Conservation (phyloP, 352 stramenopile genomes). For the Labyrinthula sp. region DNA sequence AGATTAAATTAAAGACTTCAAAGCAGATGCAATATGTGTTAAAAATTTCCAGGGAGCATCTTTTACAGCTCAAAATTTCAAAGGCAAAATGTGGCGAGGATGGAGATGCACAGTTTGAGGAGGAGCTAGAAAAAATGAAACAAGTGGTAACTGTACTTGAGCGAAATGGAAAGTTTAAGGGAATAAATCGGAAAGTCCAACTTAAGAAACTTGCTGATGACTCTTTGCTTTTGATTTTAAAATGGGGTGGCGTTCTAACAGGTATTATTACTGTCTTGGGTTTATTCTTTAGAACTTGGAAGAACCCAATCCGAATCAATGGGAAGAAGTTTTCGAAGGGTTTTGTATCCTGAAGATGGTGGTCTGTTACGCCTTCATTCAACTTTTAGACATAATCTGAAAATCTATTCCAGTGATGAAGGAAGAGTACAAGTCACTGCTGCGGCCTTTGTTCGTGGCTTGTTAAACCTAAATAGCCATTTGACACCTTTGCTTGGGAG, state of each 20-base stretch:
- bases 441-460: slow-evolving; percentile 93
- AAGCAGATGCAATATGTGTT: slow-evolving; percentile 48
- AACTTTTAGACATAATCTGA: slow-evolving; percentile 97
- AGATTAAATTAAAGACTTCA: slow-evolving; percentile 59
- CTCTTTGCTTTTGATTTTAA: slow-evolving; percentile 92
- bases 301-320: slow-evolving; percentile 23
- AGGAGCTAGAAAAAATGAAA: slow-evolving; percentile 37
- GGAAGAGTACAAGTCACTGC: slow-evolving; percentile 97
- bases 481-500: slow-evolving; percentile 96
- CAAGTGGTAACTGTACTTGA: slow-evolving; percentile 85
- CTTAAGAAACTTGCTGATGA: slow-evolving; percentile 57
- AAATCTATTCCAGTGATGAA: slow-evolving; percentile 98
- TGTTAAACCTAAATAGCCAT: slow-evolving; percentile 93
- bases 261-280: too few species aligned
- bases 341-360: slow-evolving; percentile 63
- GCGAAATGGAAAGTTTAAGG: slow-evolving; percentile 72
- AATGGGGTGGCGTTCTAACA: slow-evolving; percentile 97
- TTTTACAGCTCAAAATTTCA: slow-evolving; percentile 1
- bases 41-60: slow-evolving; percentile 34
- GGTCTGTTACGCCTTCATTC: slow-evolving; percentile 91
- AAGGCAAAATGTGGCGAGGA: slow-evolving; percentile 4
- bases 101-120: slow-evolving; percentile 7
- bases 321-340: slow-evolving; percentile 40
- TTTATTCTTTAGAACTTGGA: slow-evolving; percentile 10
- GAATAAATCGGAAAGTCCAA: slow-evolving; percentile 96